phyloP scores from a whole-genome alignment of 352 stramenopile species.

The Phytophthora citricola region DNA sequence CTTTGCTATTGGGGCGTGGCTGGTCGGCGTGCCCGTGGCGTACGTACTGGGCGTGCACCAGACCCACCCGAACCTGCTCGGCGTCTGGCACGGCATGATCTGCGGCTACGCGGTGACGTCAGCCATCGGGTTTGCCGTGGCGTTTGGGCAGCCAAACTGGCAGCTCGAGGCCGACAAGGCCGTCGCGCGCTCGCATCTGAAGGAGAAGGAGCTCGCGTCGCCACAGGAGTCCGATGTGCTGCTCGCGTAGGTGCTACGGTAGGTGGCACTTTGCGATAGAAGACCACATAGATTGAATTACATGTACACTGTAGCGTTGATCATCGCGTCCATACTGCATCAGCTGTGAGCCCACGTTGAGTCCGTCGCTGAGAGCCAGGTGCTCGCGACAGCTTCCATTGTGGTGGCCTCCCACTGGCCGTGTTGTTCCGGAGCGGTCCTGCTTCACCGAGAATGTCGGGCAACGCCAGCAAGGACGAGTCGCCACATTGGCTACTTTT shows the following conservation, averaged over 20 bases:
- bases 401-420: not conserved
- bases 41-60: slow-evolving; percentile 72
- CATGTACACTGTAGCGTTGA: too few relatives aligned
- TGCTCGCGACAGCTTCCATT: slow-evolving; percentile 7
- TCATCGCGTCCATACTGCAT: too few relatives aligned
- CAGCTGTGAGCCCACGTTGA: too few relatives aligned
- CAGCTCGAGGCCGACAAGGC: slow-evolving; percentile 54
- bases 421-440: slow-evolving; percentile 6
- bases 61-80: slow-evolving; percentile 47
- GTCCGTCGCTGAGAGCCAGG: not conserved
- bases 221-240: slow-evolving; percentile 36
- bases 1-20: slow-evolving; percentile 72
- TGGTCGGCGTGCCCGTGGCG: slow-evolving; percentile 71
- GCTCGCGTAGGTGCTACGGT: slow-evolving; percentile 30
- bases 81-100: slow-evolving; percentile 74
- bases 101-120: slow-evolving; percentile 81
- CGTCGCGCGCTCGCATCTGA: slow-evolving; percentile 59
- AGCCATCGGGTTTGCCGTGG: slow-evolving; percentile 64
- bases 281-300: slow-evolving; percentile 3
- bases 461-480: too few relatives aligned
- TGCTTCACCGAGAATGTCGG: slow-evolving; percentile 12
- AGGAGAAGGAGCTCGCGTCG: slow-evolving; percentile 33
- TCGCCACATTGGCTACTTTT: not conserved
- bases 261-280: slow-evolving; percentile 5
- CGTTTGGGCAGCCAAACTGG: slow-evolving; percentile 74